phyloP scores from a whole-genome alignment of 2,329 filamentous ascomycete genomes.

The Aspergillus eucalypticola region DNA sequence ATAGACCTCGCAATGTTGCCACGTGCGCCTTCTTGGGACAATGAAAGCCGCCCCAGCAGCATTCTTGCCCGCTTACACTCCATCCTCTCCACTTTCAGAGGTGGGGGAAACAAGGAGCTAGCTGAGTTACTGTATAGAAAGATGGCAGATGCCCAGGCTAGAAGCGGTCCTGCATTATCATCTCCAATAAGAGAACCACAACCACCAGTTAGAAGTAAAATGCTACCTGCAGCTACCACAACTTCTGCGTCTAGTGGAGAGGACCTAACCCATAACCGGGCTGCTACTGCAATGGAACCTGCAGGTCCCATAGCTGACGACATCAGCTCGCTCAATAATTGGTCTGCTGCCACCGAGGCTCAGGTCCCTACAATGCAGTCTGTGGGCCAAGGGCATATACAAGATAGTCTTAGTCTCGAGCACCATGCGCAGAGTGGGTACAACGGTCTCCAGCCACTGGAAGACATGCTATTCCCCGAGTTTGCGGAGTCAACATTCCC shows the following conservation, averaged over 20 bases:
- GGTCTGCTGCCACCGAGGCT: background rate
- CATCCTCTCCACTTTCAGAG: constrained; percentile 25
- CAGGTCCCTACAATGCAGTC: background rate
- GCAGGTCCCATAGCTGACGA: background rate
- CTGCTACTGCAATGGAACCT: background rate
- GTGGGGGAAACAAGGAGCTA: constrained; percentile 24
- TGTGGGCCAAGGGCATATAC: background rate
- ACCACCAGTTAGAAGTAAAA: background rate
- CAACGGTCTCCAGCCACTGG: background rate
- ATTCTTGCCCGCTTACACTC: constrained; percentile 24
- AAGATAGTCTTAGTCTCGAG: background rate
- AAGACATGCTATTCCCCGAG: background rate
- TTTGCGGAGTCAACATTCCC: background rate
- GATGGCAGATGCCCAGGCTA: constrained; percentile 24
- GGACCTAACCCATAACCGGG: background rate
- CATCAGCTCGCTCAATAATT: background rate
- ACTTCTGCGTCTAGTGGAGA: background rate
- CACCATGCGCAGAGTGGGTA: background rate
- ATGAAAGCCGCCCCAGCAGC: constrained; percentile 24
- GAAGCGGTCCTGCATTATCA: constrained; percentile 5
- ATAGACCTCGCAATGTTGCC: constrained; percentile 21
- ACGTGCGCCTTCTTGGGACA: constrained; percentile 14
- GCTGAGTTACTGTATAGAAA: constrained; percentile 26
- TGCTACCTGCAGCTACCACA: background rate
- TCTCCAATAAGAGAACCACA: background rate